Evolutionary conservation across 2,329 filamentous ascomycete species (phyloP), one percentile per base, ranked within the genome.

Genomic region (Microdochium trichocladiopsis): DNA sequence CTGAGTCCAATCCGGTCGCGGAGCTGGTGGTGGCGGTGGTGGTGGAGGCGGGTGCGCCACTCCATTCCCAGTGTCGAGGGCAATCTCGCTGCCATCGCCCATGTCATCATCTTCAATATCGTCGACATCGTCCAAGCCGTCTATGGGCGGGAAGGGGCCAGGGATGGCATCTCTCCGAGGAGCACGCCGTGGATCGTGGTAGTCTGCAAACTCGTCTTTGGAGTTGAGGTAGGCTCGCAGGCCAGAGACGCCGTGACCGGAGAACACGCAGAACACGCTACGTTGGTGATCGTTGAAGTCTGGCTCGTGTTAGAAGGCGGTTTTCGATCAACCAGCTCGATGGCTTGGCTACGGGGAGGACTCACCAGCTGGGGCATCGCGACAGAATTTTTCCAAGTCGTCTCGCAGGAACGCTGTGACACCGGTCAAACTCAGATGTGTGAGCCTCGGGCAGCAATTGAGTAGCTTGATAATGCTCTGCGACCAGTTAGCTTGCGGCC

Each of bases 181-280:
- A 23, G 12, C 6, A 10, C 18, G 54, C 9, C 53, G 37, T 16
- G 52, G 58, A 24, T 61, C 57, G 12, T 57, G 62, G 41, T 60
- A 63, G 47, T 72, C 69, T 41, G 74, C 71, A 51, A 80, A 82
- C 31, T 72, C 68, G 0, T 69, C 66, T 11, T 73, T 70, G 0
- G 67, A 73, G 58, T 91, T 95, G 37, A 99, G 77, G 64, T 91
- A 88, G 25, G 86, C 79, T 43, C 93, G 86, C 24, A 99, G 81
- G 41, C 82, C 81, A 43, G 76, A 75, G 2, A 99, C 93, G 52
- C 92, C 92, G 24, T 82, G 79, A 5, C 94, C 93, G 2, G 92
- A 96, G 69, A 99, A 99, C 51, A 99, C 94, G 64, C 94, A 99
- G 66, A 99, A 99, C 8, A 97, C 90, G 50, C 93, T 87, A 56